These are phyloP conservation scores for Prunus mume DNA, from an alignment of 306 rosid species.

Conservation along the genomic window DNA sequence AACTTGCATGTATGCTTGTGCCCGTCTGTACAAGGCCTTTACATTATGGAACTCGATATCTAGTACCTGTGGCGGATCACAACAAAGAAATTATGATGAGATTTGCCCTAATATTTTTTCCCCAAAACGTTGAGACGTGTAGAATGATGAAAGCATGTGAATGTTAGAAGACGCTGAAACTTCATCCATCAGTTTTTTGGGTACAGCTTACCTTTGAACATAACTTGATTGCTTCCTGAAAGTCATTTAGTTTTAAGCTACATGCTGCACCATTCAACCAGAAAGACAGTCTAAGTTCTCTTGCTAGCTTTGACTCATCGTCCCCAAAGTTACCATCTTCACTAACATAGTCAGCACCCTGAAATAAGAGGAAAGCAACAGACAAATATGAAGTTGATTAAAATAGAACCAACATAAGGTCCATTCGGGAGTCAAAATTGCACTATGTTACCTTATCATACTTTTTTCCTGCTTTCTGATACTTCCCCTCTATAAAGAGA, in stretches of 20 bases:
- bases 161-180: not conserved
- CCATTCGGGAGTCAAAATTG: not conserved
- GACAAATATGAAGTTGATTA: slow-evolving; percentile 1
- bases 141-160: not conserved
- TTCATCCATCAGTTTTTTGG: not conserved
- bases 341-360: slow-evolving; percentile 62
- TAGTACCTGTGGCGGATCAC: slow-evolving; percentile 46
- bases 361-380: slow-evolving; percentile 16
- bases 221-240: slow-evolving; percentile 51
- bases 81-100: slow-evolving; percentile 9
- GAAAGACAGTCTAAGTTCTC: slow-evolving; percentile 48
- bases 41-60: slow-evolving; percentile 53
- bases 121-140: not conserved
- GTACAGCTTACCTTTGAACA: slow-evolving; percentile 54
- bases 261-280: slow-evolving; percentile 80
- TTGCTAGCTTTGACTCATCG: slow-evolving; percentile 46
- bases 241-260: slow-evolving; percentile 61
- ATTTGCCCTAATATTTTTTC: not conserved
- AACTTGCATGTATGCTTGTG: slow-evolving; percentile 55
- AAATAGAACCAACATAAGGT: not conserved
- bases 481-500: slow-evolving; percentile 49
- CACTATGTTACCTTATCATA: slow-evolving; percentile 52
- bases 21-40: slow-evolving; percentile 69
- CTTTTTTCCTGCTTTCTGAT: slow-evolving; percentile 51
- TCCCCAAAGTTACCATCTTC: slow-evolving; percentile 51